phyloP scores from a whole-genome alignment of 2,329 filamentous ascomycete species.

The Diaporthe caulivora region DNA sequence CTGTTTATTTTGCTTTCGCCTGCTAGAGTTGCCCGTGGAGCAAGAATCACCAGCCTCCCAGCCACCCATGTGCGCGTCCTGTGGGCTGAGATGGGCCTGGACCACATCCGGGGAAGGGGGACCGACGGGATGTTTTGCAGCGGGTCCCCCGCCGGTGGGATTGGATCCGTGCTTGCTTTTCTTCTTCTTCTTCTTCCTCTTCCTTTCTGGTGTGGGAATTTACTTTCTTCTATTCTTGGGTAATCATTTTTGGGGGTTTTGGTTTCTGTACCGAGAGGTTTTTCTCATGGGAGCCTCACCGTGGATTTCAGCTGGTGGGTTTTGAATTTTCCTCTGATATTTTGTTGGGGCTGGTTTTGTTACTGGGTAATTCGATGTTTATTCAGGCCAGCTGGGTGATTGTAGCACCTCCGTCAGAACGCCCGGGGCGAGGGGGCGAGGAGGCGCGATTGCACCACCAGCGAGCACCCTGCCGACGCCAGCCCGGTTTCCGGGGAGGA shows the following conservation, averaged over 20 bases:
- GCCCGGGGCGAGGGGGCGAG: too few relatives aligned
- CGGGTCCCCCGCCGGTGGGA: not conserved
- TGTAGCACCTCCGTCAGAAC: too few relatives aligned
- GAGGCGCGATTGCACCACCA: too few relatives aligned
- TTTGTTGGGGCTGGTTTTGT: too few relatives aligned
- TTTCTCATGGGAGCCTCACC: not conserved
- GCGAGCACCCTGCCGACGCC: too few relatives aligned
- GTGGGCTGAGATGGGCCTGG: not conserved
- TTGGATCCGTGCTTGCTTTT: not conserved
- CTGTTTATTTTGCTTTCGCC: not conserved
- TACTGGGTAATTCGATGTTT: too few relatives aligned
- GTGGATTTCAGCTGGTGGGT: not conserved
- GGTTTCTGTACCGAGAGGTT: not conserved
- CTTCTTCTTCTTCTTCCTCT: not conserved
- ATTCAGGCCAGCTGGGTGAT: too few relatives aligned
- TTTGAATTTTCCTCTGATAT: not conserved
- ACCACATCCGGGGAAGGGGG: not conserved
- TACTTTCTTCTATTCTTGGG: slow-evolving; percentile 27
- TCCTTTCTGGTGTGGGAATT: not conserved
- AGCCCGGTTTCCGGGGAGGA: too few relatives aligned
- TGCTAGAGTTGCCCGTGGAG: not conserved
- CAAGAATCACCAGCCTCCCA: not conserved
- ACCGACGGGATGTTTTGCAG: not conserved
- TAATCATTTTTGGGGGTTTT: not conserved
- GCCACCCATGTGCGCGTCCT: too few relatives aligned